These are phyloP conservation scores for Daldinia loculata DNA, from an alignment of 495 filamentous ascomycete species.

Conservation along the genomic window DNA sequence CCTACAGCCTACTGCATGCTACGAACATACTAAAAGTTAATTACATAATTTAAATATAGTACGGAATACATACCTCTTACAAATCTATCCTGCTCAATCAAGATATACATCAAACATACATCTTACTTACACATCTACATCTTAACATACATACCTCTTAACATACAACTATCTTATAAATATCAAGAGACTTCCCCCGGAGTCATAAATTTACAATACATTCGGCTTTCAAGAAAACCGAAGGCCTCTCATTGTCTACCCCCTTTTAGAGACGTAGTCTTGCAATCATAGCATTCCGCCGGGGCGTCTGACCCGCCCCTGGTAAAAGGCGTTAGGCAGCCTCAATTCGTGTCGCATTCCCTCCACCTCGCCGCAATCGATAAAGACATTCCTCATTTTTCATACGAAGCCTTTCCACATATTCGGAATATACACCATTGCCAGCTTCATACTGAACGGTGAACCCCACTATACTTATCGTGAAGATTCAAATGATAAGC, in stretches of 20 bases:
- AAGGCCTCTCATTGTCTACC: not conserved
- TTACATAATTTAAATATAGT: not conserved
- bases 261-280: not conserved
- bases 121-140: not conserved
- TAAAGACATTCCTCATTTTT: not conserved
- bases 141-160: not conserved
- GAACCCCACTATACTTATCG: conserved; percentile 8
- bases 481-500: conserved; percentile 21
- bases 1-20: not conserved
- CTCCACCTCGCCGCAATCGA: conserved; percentile 4
- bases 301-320: not conserved
- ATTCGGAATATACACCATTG: not conserved
- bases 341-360: conserved; percentile 14
- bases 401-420: not conserved
- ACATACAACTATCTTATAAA: too few relatives aligned
- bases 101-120: not conserved
- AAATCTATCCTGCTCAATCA: not conserved
- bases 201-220: not conserved
- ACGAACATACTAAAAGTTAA: not conserved
- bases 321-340: conserved; percentile 17
- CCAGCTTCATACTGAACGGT: not conserved
- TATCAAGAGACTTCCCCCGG: not conserved
- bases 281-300: not conserved
- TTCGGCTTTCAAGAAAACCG: not conserved
- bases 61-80: not conserved